phyloP scores from a whole-genome alignment of 2,329 filamentous ascomycete species.

The Trichoderma endophyticum region DNA sequence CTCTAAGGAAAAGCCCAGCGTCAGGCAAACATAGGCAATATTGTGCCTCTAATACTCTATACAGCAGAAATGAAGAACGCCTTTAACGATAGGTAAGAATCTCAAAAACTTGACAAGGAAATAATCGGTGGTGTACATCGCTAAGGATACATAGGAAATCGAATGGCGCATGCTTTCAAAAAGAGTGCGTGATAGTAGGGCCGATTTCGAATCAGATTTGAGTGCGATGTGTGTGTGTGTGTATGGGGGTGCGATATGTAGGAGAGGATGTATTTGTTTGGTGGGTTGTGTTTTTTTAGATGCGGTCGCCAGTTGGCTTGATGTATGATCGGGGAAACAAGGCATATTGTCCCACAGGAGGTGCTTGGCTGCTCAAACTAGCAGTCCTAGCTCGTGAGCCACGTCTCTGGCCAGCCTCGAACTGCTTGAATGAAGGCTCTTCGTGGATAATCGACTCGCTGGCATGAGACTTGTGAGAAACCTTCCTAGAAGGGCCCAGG shows the following conservation, averaged over 20 bases:
- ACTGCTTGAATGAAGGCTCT: slow-evolving; percentile 21
- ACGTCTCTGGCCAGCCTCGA: slow-evolving; percentile 23
- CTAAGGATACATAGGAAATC: slow-evolving; percentile 7
- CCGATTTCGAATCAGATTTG: background rate
- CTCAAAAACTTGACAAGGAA: background rate
- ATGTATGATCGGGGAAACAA: slow-evolving; percentile 41
- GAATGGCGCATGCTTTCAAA: slow-evolving; percentile 7
- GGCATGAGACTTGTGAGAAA: slow-evolving; percentile 37
- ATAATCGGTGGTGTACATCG: slow-evolving; percentile 5
- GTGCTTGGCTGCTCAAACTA: slow-evolving; percentile 41
- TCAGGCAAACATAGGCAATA: slow-evolving; percentile 50
- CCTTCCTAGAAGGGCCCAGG: slow-evolving; percentile 23
- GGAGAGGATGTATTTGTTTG: background rate
- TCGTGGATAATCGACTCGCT: slow-evolving; percentile 37
- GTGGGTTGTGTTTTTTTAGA: slow-evolving; percentile 24
- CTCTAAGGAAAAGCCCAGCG: slow-evolving; percentile 38
- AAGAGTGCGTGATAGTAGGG: background rate
- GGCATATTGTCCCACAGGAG: slow-evolving; percentile 47
- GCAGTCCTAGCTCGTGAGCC: slow-evolving; percentile 46
- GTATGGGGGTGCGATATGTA: background rate
- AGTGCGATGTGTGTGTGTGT: background rate
- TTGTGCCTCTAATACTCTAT: slow-evolving; percentile 22
- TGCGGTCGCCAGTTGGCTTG: slow-evolving; percentile 33
- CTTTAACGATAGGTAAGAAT: slow-evolving; percentile 11
- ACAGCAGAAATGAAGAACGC: slow-evolving; percentile 9